These are phyloP conservation scores for Exophiala calicioides DNA, from an alignment of 2,329 filamentous ascomycete species.

Conservation along the genomic window DNA sequence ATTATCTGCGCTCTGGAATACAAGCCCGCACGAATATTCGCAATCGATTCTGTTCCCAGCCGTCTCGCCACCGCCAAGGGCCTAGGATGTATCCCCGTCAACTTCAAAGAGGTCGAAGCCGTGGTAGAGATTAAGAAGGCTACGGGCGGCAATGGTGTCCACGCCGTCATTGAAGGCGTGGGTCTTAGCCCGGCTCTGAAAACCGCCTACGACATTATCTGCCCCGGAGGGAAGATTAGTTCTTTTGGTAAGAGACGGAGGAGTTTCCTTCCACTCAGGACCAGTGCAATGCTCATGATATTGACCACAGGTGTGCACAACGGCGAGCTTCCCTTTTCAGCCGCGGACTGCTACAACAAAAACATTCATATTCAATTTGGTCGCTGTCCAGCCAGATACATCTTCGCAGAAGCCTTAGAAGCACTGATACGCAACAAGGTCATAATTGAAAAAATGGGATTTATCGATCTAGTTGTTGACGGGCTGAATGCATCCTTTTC, in stretches of 20 bases:
- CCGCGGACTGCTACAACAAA: slow-evolving; percentile 53
- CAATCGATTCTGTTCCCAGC: slow-evolving; percentile 47
- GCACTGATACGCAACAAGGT: slow-evolving; percentile 10
- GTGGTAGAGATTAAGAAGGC: slow-evolving; percentile 67
- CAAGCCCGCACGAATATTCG: slow-evolving; percentile 40
- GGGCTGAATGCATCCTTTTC: slow-evolving; percentile 7
- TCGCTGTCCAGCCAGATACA: slow-evolving; percentile 70
- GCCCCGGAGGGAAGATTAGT: slow-evolving; percentile 68
- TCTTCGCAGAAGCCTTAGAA: slow-evolving; percentile 49
- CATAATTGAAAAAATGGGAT: slow-evolving; percentile 9
- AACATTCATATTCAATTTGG: slow-evolving; percentile 74
- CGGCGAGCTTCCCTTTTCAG: slow-evolving; percentile 47
- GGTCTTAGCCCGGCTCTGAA: slow-evolving; percentile 67
- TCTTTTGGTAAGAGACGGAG: slow-evolving; percentile 50
- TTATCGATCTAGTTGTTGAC: slow-evolving; percentile 11
- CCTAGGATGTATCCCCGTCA: slow-evolving; percentile 15
- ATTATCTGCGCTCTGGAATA: slow-evolving; percentile 43
- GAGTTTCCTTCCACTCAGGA: slow-evolving; percentile 32
- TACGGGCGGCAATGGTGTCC: slow-evolving; percentile 77
- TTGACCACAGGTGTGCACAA: slow-evolving; percentile 69
- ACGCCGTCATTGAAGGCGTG: slow-evolving; percentile 81
- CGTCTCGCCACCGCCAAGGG: slow-evolving; percentile 44
- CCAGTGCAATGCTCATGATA: neutral
- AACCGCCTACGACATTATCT: slow-evolving; percentile 68
- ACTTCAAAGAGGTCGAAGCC: slow-evolving; percentile 12